These are phyloP conservation scores for Lentinula detonsa DNA, from an alignment of 768 basidiomycete species.

Conservation along the genomic window DNA sequence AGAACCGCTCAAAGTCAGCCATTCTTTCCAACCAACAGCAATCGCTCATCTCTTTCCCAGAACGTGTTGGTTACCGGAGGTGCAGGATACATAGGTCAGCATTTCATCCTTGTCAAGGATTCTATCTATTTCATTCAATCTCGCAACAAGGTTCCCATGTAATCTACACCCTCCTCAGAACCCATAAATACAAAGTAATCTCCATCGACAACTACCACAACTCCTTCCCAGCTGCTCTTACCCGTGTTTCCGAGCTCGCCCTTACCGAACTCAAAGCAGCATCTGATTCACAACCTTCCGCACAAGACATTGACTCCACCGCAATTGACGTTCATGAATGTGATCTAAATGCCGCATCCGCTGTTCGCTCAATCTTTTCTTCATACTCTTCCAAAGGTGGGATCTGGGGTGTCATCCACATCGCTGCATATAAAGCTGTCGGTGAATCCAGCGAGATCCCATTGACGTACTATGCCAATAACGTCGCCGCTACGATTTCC, in stretches of 20 bases:
- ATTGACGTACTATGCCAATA: conserved; percentile 89
- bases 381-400: conserved; percentile 75
- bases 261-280: conserved; percentile 53
- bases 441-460: conserved; percentile 95
- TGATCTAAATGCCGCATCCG: conserved; percentile 68
- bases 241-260: conserved; percentile 77
- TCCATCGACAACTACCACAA: conserved; percentile 96
- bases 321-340: conserved; percentile 63
- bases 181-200: conserved; percentile 86
- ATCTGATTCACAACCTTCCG: conserved; percentile 32
- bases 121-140: not conserved
- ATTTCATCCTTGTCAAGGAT: conserved; percentile 11
- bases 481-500: conserved; percentile 82
- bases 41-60: conserved; percentile 21
- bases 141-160: conserved; percentile 81
- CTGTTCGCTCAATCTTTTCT: conserved; percentile 76
- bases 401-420: conserved; percentile 95
- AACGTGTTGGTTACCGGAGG: conserved; percentile 72
- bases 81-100: conserved; percentile 82
- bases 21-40: not conserved
- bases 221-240: conserved; percentile 70
- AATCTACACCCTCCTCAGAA: conserved; percentile 78
- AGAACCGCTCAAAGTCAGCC: not conserved
- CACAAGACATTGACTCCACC: conserved; percentile 63
- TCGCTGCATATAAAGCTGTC: conserved; percentile 98